Evolutionary conservation across 2,329 filamentous ascomycete genomes (phyloP), one percentile per base, ranked within the genome.

Genomic region (Penicillium sp.): DNA sequence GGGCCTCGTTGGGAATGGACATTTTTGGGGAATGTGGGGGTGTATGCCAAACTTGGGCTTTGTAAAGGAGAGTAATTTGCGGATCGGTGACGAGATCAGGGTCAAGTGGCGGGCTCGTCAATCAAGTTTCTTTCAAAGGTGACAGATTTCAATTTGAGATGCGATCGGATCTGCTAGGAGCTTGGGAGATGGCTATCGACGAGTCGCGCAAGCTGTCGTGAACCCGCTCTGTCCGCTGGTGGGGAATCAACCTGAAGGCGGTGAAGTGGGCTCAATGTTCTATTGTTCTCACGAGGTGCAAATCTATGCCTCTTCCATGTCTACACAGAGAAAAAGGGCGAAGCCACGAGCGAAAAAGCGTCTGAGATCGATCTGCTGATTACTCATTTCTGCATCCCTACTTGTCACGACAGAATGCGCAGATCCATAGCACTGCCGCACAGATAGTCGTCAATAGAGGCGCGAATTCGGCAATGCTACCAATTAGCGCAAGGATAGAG

Each of bases 1-100:
- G 82, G 59, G 93, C 92, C 80, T 96, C 91, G 72, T 96, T 96
- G 55, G 93, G 89, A 69, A 98, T 95, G 55, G 94, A 91, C 94
- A 98, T 97, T 53, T 53, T 69, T 84, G 68, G 46, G 36, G 49
- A 39, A 54, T 35, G 33, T 47, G 39, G 49, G 54, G 43, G 22
- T 22, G 22, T 14, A 53, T 41, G 57, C 37, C 50, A 24, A 24
- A 43, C 47, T 52, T 54, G 36, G 50, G 41, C 11, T 60, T 60
- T 35, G 58, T 50, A 55, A 59, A n/a, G 53, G 49, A 39, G 24
- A 24, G 27, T 49, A 47, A 5, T 14, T 19, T 14, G 27, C 11
- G 10, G 10, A n/a, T 18, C 31, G 31, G 31, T 22, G 7, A 44
- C 3, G 31, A n/a, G 31, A 19, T 33, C 14, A 1, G 19, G 19